Base-by-base conservation (phyloP, 495 filamentous ascomycete genomes). In the Aspergillus steynii region DNA sequence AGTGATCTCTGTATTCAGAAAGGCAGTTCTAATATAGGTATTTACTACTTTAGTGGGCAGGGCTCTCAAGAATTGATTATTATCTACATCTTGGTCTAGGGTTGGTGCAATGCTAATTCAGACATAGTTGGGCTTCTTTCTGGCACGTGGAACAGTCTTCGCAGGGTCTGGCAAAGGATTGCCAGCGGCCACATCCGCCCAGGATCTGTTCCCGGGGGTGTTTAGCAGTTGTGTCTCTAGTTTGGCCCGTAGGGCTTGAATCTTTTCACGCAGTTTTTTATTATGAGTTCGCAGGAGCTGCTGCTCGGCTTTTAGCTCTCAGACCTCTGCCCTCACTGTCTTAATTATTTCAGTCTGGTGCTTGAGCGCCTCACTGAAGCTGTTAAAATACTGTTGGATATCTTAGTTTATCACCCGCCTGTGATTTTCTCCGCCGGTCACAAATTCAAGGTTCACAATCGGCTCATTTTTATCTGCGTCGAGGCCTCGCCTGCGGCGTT, bases 11-110 rank as follows among this genome's bases (percentile, higher is more conserved):
- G 59, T 34, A 32, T 58, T 69, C 45, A 34, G 5, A 2, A 69
- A 59, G 5, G 67, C 62, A 0, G 54, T 61, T n/a, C 56, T 12
- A 50, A 71, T 71, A 32, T 68, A 51, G 15, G 25, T 12, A 48
- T 65, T 65, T 0, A 56, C 65, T 1, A 57, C 26, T 0, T 55
- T 25, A 7, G 53, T 66, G 9, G 68, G 56, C 29, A 71, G 59
- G 51, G 55, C 60, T 34, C 66, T 46, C 14, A 47, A 28, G 26
- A 71, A 71, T 8, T 28, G 34, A 45, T 58, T 58, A 12, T 50
- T 51, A 25, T 67, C 49, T 6, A n/a, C 32, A 12, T 55, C 15
- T 26, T 55, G 12, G 12, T 45, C 12, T 27, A 12, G 7, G 7
- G 50, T 20, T 46, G 7, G 55, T 31, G 3, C 6, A 2, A 60